Percentiles rank a stretch among this genome's conserved stretches.
phyloP scores from a whole-genome alignment of 352 stramenopile species.

The Pythium rishiriense region DNA sequence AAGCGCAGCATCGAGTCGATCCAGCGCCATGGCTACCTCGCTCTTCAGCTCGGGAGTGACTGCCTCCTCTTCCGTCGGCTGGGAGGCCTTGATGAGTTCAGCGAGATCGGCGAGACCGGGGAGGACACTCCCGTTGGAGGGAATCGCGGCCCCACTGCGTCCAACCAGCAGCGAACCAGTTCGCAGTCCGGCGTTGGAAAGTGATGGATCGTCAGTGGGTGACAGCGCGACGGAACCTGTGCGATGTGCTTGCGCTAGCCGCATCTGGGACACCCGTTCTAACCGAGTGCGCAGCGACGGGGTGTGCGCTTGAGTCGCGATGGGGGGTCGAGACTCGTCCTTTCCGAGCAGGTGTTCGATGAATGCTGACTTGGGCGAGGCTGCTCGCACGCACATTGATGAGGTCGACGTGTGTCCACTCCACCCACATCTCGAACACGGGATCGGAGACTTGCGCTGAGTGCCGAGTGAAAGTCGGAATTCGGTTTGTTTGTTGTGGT shows the following conservation, averaged over 20 bases:
- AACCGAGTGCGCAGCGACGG: constrained; percentile 2
- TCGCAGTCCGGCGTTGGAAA: background rate
- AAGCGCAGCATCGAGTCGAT: constrained; percentile 22
- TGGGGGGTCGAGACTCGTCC: background rate
- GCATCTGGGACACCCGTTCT: constrained; percentile 13
- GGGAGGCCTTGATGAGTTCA: background rate
- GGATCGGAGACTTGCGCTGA: constrained; percentile 49
- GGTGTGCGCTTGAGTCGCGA: background rate
- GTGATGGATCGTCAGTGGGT: background rate
- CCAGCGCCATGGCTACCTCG: constrained; percentile 15
- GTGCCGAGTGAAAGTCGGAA: constrained; percentile 39
- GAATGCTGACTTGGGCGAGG: constrained; percentile 25
- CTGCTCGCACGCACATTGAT: constrained; percentile 34
- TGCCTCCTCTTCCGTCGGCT: background rate
- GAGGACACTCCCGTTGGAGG: constrained; percentile 9
- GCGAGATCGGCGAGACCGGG: constrained; percentile 10
- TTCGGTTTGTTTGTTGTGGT: constrained; percentile 48
- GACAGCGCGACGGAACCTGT: constrained; percentile 1
- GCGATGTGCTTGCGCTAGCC: constrained; percentile 4
- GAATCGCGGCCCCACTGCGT: background rate
- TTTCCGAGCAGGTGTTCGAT: constrained; percentile 22
- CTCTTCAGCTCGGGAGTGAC: background rate
- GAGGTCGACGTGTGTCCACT: constrained; percentile 54
- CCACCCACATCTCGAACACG: constrained; percentile 59
- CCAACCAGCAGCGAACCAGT: constrained; percentile 2